Base-by-base conservation (phyloP, 1,139 yeast genomes). In the Blastobotrys illinoisensis region DNA sequence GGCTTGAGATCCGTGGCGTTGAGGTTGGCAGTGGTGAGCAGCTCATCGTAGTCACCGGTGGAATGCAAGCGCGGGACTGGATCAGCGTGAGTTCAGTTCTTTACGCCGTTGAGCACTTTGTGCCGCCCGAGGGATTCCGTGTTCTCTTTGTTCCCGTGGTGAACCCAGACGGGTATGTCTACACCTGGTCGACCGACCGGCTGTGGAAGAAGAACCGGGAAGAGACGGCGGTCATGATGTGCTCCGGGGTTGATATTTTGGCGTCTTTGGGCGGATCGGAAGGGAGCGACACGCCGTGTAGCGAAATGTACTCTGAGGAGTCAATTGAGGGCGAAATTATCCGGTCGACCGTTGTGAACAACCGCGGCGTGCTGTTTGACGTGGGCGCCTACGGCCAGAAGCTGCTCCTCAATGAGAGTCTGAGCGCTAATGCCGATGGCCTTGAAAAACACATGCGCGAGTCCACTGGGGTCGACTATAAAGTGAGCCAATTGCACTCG, bases 21-120 rank as follows among this genome's bases (percentile, higher is more conserved):
- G 88, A 87, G 64, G 68, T 88, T 1, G 60, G 64, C 5, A 50
- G 77, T 79, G 2, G 79, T 79, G 40, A 54, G 11, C 43, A 59
- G 43, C 32, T 32, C 0, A 78, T 90, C 50, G 86, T 89, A 1
- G 75, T 90, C 13, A 82, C 93, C 0, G 91, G 93, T 19, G 97
- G 96, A 1, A 78, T 86, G 1, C 97, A 90, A 70, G 95, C 96
- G 0, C 78, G 97, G 50, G 97, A 90, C 70, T 90, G 97, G 97
- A 79, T 89, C 18, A 81, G 91, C 26, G 82, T 85, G 3, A 80
- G 91, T 7, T 78, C 93, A 0, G 84, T 81, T 1, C 79, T 88
- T 58, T 88, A 79, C 67, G 71, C 82, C 11, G 69, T 89, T 44
- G 82, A 80, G 61, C 75, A 79, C 56, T 66, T 88, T 48, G 54